Base-by-base conservation (phyloP, 202 grass and related monocot species). In the Elaeis oleifera region DNA sequence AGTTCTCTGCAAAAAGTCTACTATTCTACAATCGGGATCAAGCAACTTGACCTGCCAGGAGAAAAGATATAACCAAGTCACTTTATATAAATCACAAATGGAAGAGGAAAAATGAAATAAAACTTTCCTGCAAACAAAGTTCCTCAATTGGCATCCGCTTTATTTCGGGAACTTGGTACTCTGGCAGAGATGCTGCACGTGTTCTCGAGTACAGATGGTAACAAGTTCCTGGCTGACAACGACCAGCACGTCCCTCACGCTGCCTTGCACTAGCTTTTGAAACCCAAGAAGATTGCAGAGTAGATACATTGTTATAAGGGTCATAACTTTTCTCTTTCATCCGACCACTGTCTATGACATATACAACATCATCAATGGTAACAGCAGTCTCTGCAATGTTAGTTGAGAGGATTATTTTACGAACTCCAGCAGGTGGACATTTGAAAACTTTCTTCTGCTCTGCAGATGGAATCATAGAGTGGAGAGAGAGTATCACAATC, bases 281-380 rank as follows among this genome's bases (percentile, higher is more conserved):
- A 81, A 97, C 70, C 92, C 92, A 92, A 68, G 88, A 89, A 76
- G 92, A 79, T 56, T 89, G 82, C 73, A 97, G 88, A 60, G 92
- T 97, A 56, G 92, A 97, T 50, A 97, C 92, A 63, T 84, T 89
- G 76, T 84, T 97, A 68, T 97, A 92, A 27, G 92, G 92, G 84
- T 97, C 92, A 81, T 97, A 97, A 70, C 82, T 97, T 83, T 92
- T 97, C 74, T 91, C 92, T 80, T 97, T 97, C 92, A 97, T 97
- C 67, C 84, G 79, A 22, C 92, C 92, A 86, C 71, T 91, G 71
- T 92, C 92, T 76, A 97, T 89, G 28, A 97, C 88, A 75, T 81
- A 97, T 56, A 97, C 88, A 55, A 97, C 71, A 77, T 97, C 92
- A 83, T 97, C 87, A 79, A 97, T 97, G 51, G 92, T 97, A 50